Percentiles rank a stretch among this genome's conserved stretches.
These are phyloP conservation scores for Diaporthe sp. DNA, from an alignment of 2,329 filamentous ascomycete genomes.

Conservation along the genomic window DNA sequence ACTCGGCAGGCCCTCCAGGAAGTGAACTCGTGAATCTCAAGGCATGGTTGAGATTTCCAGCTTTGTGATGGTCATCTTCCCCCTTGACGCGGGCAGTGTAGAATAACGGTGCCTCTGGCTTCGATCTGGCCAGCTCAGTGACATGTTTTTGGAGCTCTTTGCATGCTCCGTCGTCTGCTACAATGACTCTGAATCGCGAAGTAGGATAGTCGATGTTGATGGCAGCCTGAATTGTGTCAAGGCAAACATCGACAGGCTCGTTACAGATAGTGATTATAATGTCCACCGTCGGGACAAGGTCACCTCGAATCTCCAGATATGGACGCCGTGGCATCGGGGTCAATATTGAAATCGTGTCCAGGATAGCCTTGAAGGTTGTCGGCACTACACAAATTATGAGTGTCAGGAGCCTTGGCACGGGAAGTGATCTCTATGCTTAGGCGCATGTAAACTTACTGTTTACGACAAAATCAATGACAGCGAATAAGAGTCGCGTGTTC, in stretches of 20 bases:
- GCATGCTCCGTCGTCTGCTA: conserved; percentile 67
- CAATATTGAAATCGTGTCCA: conserved; percentile 7
- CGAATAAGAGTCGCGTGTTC: neutral
- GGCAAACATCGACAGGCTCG: conserved; percentile 68
- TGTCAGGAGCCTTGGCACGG: neutral
- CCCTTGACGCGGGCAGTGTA: conserved; percentile 13
- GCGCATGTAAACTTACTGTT: neutral
- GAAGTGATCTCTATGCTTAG: neutral
- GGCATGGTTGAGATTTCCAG: conserved; percentile 75
- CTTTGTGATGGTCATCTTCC: conserved; percentile 59
- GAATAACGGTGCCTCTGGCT: conserved; percentile 55
- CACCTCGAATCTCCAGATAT: conserved; percentile 65
- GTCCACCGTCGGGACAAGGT: conserved; percentile 68
- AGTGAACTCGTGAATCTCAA: conserved; percentile 64
- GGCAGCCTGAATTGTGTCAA: conserved; percentile 70
- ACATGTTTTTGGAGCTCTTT: conserved; percentile 56
- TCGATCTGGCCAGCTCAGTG: conserved; percentile 48
- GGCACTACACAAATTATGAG: neutral
- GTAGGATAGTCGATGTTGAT: conserved; percentile 68
- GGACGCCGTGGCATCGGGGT: conserved; percentile 48
- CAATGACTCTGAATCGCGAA: conserved; percentile 66
- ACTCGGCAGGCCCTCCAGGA: conserved; percentile 68
- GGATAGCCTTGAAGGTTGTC: conserved; percentile 2
- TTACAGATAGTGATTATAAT: conserved; percentile 71
- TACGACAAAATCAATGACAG: neutral